Evolutionary conservation across 805 yeast genomes (phyloP), one percentile per base, ranked within the genome.

Genomic region (Spathaspora girioi): DNA sequence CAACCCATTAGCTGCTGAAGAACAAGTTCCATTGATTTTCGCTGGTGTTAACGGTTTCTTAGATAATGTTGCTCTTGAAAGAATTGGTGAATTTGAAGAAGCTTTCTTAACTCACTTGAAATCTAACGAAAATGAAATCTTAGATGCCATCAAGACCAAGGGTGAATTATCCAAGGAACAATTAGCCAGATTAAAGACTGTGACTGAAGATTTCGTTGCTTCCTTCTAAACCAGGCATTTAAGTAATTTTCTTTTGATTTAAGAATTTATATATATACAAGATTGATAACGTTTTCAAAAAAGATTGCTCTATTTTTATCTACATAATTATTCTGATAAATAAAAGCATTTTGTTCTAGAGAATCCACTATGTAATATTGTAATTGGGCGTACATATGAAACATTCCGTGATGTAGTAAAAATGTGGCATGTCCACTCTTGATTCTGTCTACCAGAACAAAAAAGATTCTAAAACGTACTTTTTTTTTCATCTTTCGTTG

Each of bases 41-140:
- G 99, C 98, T 61, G 99, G 99, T 93, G 99, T 96, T 71, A 92
- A 93, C 86, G 99, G 99, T 85, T 91, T 71, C 92, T 86, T 94
- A 72, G 99, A 94, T 76, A 69, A 77, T 64, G 71, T 94, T 66
- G 88, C 94, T 63, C 78, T 93, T 63, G 84, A 86, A 72, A 87
- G 89, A 78, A 84, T 94, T 68, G 90, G 80, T 74, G 89, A 87
- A 74, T 94, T 89, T 72, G 99, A 94, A 86, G 78, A 83, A 67
- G 85, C 90, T 68, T 94, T 92, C 92, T 79, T 88, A 73, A 81
- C 96, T 64, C 84, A 87, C 85, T 84, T 94, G 78, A 87, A 89
- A 81, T 76, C 97, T 63, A 90, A 89, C 81, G 93, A 91, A 78
- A 66, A 86, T 64, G 93, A 82, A 58, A 79, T 96, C 76, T 78